Conservation (phyloP, 202 grass and related monocot species). For the Elaeis oleifera region DNA sequence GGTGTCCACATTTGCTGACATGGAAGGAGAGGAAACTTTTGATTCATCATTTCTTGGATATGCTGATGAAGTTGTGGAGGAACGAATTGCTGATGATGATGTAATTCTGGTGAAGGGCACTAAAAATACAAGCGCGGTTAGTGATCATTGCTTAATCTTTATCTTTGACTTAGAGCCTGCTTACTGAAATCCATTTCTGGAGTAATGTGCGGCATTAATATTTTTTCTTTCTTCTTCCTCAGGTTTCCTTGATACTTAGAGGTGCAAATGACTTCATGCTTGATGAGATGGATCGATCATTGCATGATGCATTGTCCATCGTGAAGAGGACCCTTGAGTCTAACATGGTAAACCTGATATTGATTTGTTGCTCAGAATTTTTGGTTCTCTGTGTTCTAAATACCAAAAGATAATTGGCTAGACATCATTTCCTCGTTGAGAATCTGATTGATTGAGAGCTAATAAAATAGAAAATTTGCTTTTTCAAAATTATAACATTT, state of each 20-base stretch:
- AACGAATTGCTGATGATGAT: constrained; percentile 90
- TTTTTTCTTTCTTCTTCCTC: constrained; percentile 14
- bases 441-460: no score
- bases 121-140: constrained; percentile 75
- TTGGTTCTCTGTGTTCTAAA: constrained; percentile 1
- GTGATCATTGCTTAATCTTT: constrained; percentile 18
- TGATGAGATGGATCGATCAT: constrained; percentile 82
- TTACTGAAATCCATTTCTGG: neutral
- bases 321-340: constrained; percentile 92
- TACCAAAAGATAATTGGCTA: neutral
- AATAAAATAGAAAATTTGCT: no score
- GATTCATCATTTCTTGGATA: constrained; percentile 73
- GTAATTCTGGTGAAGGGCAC: constrained; percentile 91
- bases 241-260: constrained; percentile 94
- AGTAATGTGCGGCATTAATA: neutral
- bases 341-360: constrained; percentile 49
- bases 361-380: neutral
- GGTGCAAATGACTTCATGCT: constrained; percentile 91
- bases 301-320: constrained; percentile 84
- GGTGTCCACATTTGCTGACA: constrained; percentile 94
- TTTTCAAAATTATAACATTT: no score
- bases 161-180: no score
- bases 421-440: no score
- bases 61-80: constrained; percentile 78
- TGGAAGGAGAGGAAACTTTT: constrained; percentile 99